Evolutionary conservation across 2,329 filamentous ascomycete genomes (phyloP).

Genomic region (Colletotrichum spinosum): DNA sequence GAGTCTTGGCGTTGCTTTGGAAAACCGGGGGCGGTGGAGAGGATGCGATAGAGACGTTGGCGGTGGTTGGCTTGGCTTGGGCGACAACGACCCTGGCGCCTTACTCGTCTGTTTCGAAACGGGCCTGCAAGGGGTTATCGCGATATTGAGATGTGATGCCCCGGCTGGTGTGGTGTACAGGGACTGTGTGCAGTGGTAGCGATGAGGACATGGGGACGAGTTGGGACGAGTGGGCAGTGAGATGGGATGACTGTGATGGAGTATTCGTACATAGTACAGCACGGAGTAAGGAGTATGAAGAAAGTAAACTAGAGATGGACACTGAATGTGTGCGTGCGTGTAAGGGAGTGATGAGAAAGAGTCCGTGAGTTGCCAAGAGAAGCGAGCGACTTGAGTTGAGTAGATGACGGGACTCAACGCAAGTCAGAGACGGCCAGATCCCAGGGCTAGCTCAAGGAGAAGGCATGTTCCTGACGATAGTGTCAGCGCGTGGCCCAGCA

Average conservation of each 20-base stretch:
- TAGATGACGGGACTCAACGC: neutral
- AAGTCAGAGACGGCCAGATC: neutral
- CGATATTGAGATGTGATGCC: constrained; percentile 22
- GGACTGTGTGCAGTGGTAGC: neutral
- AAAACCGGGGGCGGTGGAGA: constrained; percentile 30
- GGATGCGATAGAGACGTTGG: constrained; percentile 5
- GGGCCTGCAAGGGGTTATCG: constrained; percentile 16
- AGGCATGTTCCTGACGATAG: neutral
- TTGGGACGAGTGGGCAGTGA: neutral
- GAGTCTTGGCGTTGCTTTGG: constrained; percentile 32
- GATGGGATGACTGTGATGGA: neutral
- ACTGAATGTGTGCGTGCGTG: constrained; percentile 4
- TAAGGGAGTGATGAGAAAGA: neutral
- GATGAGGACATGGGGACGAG: neutral
- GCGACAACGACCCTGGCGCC: neutral
- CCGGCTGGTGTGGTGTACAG: neutral
- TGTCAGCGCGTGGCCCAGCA: constrained; percentile 25
- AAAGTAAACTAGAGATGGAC: too few relatives aligned
- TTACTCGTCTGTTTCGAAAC: constrained; percentile 31
- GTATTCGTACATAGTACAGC: too few relatives aligned
- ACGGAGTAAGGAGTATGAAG: too few relatives aligned
- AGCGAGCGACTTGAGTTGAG: constrained; percentile 2
- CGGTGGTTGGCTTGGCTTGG: constrained; percentile 16
- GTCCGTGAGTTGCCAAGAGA: too few relatives aligned
- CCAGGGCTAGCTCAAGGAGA: too few relatives aligned